Conservation (phyloP, 129 eudicot species). For the Helianthus annuus region DNA sequence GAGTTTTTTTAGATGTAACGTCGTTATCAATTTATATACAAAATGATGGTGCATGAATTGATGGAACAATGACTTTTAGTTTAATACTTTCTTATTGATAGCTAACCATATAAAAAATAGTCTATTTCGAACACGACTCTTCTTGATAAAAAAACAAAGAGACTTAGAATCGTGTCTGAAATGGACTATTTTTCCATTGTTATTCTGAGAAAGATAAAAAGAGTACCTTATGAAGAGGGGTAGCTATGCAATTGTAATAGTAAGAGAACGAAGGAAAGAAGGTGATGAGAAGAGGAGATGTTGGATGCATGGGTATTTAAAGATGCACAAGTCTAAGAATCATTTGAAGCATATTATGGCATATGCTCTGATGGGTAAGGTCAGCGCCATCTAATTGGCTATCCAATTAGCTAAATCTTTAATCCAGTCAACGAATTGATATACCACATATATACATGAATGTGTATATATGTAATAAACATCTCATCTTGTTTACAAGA, state of each 20-base stretch:
- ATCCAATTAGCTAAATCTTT: background rate
- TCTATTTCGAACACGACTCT: no score
- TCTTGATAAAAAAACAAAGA: no score
- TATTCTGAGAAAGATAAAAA: background rate
- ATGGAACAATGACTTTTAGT: no score
- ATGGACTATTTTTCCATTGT: background rate
- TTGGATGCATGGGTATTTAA: conserved; percentile 22
- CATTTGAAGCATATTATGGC: conserved; percentile 29
- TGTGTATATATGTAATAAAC: no score
- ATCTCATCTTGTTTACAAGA: no score
- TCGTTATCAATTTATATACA: no score
- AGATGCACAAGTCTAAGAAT: conserved; percentile 1
- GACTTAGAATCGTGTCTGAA: background rate
- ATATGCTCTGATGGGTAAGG: conserved; percentile 16
- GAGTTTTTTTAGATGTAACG: no score
- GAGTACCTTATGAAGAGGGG: conserved; percentile 28
- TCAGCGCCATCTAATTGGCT: conserved; percentile 24
- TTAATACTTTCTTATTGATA: no score
- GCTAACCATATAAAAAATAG: no score
- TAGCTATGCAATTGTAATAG: conserved; percentile 8
- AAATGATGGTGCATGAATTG: no score
- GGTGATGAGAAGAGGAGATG: conserved; percentile 7
- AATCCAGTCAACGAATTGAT: conserved; percentile 4
- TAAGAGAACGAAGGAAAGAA: background rate
- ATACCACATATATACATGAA: no score